Evolutionary conservation across 441 rosid genomes (phyloP).

Genomic region (Theobroma grandiflorum): DNA sequence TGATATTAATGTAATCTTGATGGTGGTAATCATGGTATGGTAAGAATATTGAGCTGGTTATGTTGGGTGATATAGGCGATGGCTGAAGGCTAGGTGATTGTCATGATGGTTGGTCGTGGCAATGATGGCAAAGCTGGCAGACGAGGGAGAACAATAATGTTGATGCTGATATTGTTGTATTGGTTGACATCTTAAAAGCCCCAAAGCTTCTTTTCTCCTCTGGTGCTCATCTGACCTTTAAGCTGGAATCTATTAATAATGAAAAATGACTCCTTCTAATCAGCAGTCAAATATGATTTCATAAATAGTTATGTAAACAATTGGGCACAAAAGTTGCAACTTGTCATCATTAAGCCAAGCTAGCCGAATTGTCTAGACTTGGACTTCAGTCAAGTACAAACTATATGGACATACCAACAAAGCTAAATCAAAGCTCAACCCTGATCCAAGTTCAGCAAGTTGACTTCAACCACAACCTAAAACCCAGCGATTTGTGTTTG

Average conservation of each 20-base stretch:
- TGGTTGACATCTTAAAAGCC: neutral
- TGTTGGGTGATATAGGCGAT: neutral
- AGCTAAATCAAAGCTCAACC: neutral
- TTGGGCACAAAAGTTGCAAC: neutral
- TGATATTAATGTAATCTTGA: constrained; percentile 8
- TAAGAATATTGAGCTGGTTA: neutral
- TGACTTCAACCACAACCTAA: neutral
- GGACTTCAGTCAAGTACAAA: neutral
- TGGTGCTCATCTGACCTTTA: neutral
- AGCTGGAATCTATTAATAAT: neutral
- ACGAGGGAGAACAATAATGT: neutral
- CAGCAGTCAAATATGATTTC: neutral
- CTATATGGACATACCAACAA: neutral
- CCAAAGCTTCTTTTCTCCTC: neutral
- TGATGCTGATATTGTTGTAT: neutral
- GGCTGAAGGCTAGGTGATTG: neutral
- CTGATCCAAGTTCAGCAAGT: neutral
- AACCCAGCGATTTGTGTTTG: neutral
- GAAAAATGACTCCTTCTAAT: neutral
- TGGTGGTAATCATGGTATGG: neutral
- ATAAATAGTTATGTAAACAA: neutral
- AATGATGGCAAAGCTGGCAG: neutral
- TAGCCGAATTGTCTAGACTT: neutral
- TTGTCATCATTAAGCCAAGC: neutral
- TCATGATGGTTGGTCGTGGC: neutral